Base-by-base conservation (phyloP, 805 yeast genomes). In the Groenewaldozyma salmanticensis region DNA sequence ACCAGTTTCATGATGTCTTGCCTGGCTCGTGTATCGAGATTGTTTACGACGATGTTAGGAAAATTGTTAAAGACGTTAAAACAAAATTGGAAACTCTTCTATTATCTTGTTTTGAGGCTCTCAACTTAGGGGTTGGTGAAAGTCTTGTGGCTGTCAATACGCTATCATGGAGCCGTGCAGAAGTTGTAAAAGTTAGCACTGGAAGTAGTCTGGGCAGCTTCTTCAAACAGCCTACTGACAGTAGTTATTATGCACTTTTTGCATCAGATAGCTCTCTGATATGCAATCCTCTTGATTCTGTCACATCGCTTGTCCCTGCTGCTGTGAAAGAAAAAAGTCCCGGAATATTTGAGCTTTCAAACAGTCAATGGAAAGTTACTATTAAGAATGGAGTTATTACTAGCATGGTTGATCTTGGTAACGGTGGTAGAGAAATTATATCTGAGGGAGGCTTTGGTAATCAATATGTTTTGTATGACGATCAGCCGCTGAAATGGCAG, bases 21-120 rank as follows among this genome's bases (percentile, higher is more conserved):
- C 98, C 98, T 2, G 98, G 98, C 2, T 81, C 94, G 3, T 85
- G 95, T 61, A 90, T 90, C 53, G 96, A 86, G 48, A 75, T 85
- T 77, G 96, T 90, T 7, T 90, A 92, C 58, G 86, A 86, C 52
- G 92, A 82, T 52, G 96, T 87, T 7, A 75, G 78, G 57, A 86
- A 88, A 31, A 77, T 61, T 3, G 64, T 90, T 53, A 70, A 75
- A 21, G 50, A 62, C 2, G 64, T 84, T 74, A 70, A 88, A 52
- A 67, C 65, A 3, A 64, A 68, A n/a, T n/a, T n/a, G n/a, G n/a
- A n/a, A n/a, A n/a, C n/a, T n/a, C n/a, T n/a, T n/a, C n/a, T n/a
- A n/a, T n/a, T n/a, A n/a, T n/a, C n/a, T n/a, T n/a, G n/a, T n/a
- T n/a, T n/a, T n/a, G n/a, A n/a, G n/a, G 81, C 79, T 20, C 63